phyloP scores from a whole-genome alignment of 306 rosid species.

The Quercus mongolica region DNA sequence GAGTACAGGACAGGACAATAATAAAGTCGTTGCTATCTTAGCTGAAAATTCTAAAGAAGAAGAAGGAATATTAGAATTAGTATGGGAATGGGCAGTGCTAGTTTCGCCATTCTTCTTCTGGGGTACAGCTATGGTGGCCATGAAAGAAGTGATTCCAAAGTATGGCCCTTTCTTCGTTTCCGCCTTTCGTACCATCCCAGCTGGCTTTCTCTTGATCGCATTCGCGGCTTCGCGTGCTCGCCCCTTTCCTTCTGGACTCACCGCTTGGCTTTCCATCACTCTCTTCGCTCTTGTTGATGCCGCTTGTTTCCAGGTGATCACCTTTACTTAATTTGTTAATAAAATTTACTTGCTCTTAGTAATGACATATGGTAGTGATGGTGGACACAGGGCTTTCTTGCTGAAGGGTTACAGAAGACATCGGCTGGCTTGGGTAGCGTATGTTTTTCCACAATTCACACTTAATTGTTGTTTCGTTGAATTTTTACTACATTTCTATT shows the following conservation, averaged over 20 bases:
- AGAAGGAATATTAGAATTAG: not conserved
- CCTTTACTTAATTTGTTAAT: not conserved
- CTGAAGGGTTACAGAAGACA: constrained; percentile 79
- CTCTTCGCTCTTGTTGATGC: constrained; percentile 84
- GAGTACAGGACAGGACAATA: constrained; percentile 58
- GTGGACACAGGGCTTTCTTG: constrained; percentile 72
- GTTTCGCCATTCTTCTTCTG: constrained; percentile 97
- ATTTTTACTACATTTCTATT: not conserved
- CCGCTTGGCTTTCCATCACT: constrained; percentile 81
- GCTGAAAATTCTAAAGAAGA: not conserved
- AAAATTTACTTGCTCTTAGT: not conserved
- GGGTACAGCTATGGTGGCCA: constrained; percentile 99
- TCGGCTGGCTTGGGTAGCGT: constrained; percentile 98
- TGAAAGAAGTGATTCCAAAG: constrained; percentile 87
- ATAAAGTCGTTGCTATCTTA: not conserved
- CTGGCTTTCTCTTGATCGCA: constrained; percentile 78
- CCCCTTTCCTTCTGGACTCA: constrained; percentile 59
- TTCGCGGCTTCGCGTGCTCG: constrained; percentile 78
- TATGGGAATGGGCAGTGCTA: constrained; percentile 67
- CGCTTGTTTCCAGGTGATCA: constrained; percentile 64
- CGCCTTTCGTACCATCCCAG: constrained; percentile 80
- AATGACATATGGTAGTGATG: not conserved
- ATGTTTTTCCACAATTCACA: constrained; percentile 18
- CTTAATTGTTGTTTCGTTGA: constrained; percentile 23
- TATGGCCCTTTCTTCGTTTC: constrained; percentile 81